These are phyloP conservation scores for Trichoderma semiorbis DNA, from an alignment of 2,329 filamentous ascomycete genomes.

Conservation along the genomic window DNA sequence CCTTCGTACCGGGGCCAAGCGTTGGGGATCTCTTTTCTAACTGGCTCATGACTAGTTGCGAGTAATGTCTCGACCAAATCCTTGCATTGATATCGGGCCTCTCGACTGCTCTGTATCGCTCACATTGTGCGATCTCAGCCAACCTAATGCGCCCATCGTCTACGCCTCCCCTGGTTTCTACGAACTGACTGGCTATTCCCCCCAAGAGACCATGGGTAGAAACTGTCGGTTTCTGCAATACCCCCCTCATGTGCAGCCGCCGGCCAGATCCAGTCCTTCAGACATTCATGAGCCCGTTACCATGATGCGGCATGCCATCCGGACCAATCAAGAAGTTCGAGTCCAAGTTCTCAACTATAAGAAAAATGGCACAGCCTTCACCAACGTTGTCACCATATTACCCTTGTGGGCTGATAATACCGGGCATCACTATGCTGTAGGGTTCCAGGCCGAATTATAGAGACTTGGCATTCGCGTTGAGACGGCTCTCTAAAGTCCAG, in stretches of 20 bases:
- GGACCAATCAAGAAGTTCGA: constrained; percentile 45
- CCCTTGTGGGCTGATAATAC: constrained; percentile 67
- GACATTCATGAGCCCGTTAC: constrained; percentile 48
- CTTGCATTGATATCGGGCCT: constrained; percentile 73
- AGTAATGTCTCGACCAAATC: constrained; percentile 67
- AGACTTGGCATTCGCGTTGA: neutral
- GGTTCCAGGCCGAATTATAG: constrained; percentile 69
- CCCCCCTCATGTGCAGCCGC: constrained; percentile 51
- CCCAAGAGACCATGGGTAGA: constrained; percentile 68
- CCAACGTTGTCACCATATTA: constrained; percentile 82
- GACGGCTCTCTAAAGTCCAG: neutral
- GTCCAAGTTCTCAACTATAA: constrained; percentile 71
- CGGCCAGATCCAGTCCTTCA: neutral
- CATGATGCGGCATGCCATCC: constrained; percentile 46
- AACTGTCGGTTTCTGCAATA: constrained; percentile 86
- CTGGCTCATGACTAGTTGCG: constrained; percentile 42
- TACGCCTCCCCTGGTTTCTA: constrained; percentile 82
- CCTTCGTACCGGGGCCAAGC: neutral
- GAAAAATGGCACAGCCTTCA: constrained; percentile 74
- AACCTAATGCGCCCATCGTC: constrained; percentile 73
- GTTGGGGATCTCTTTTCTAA: neutral
- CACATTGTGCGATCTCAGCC: constrained; percentile 73
- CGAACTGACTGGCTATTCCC: constrained; percentile 73
- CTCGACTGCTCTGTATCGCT: constrained; percentile 83
- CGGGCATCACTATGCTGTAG: constrained; percentile 70